Evolutionary conservation across 2,329 filamentous ascomycete species (phyloP).

Genomic region (Seiridium cupressi): DNA sequence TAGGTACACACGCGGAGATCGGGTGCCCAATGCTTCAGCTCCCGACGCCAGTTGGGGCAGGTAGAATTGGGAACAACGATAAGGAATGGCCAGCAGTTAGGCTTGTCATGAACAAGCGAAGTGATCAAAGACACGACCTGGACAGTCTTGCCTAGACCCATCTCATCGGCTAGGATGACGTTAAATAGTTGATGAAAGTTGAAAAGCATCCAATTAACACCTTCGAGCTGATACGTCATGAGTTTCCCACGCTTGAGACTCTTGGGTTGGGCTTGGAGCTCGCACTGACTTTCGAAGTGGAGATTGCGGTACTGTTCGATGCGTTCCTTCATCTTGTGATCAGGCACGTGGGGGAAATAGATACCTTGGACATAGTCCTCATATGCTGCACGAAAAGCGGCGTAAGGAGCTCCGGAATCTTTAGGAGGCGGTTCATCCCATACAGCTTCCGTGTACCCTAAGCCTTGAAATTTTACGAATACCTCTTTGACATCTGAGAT

Average conservation of each 20-base stretch:
- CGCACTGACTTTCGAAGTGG: conserved; percentile 64
- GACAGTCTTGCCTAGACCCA: conserved; percentile 97
- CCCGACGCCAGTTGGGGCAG: conserved; percentile 94
- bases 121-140: conserved; percentile 84
- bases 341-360: conserved; percentile 60
- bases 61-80: conserved; percentile 94
- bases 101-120: conserved; percentile 65
- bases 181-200: conserved; percentile 83
- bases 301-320: conserved; percentile 64
- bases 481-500: conserved; percentile 72
- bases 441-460: conserved; percentile 85
- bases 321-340: conserved; percentile 62
- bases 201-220: conserved; percentile 91
- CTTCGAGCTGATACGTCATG: conserved; percentile 92
- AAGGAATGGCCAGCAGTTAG: conserved; percentile 84
- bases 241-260: conserved; percentile 75
- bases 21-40: conserved; percentile 92
- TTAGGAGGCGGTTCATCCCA: conserved; percentile 80
- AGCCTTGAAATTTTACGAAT: conserved; percentile 87
- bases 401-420: conserved; percentile 66
- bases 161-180: conserved; percentile 92
- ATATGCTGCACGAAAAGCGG: conserved; percentile 80
- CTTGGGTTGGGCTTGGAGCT: conserved; percentile 70
- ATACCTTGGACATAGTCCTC: conserved; percentile 80
- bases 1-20: conserved; percentile 86